Conservation (phyloP, 257 asterid genomes). For the Solanum sejunctum region DNA sequence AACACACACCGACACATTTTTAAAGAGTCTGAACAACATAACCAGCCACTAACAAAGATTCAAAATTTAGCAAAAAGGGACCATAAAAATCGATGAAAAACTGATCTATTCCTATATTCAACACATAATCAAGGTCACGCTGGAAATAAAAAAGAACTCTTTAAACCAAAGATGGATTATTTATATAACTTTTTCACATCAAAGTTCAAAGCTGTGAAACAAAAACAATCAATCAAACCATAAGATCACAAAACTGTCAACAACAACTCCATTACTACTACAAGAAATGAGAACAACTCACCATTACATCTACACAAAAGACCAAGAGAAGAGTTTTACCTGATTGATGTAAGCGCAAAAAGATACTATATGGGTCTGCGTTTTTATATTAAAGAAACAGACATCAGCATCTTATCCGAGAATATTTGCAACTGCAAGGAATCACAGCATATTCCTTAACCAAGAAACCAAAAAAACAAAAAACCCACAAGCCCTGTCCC, state of each 20-base stretch:
- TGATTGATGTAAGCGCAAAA: conserved; percentile 1
- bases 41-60: neutral
- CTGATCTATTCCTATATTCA: neutral
- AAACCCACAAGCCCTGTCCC: neutral
- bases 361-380: neutral
- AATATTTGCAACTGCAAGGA: conserved; percentile 9
- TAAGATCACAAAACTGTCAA: neutral
- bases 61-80: neutral
- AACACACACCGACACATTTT: neutral
- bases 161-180: neutral
- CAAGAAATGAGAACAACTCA: neutral
- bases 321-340: conserved; percentile 3
- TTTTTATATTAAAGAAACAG: neutral
- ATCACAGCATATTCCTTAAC: neutral
- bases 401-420: neutral
- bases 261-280: neutral
- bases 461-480: neutral
- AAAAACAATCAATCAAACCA: neutral
- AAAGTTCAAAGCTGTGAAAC: neutral
- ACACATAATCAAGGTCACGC: neutral
- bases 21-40: neutral
- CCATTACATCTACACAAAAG: neutral
- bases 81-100: neutral
- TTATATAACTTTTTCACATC: neutral
- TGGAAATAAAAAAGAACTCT: neutral